phyloP scores from a whole-genome alignment of 2,329 filamentous ascomycete species.

The Cladosporium cucumerinum region DNA sequence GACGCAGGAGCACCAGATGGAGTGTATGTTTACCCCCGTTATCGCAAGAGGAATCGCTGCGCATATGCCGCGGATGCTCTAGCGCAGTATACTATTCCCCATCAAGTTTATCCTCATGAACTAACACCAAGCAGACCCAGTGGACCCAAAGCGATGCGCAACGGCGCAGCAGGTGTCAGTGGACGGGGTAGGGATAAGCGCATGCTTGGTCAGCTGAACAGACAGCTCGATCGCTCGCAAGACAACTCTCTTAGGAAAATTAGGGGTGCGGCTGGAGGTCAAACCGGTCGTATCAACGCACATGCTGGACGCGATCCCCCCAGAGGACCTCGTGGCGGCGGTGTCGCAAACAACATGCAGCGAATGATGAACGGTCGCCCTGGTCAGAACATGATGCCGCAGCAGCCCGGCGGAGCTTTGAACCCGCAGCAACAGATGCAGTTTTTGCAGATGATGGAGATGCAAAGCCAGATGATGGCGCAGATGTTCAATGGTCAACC shows the following conservation, averaged over 20 bases:
- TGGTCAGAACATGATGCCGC: constrained; percentile 42
- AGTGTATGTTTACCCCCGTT: constrained; percentile 39
- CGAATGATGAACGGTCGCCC: constrained; percentile 34
- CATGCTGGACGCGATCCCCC: constrained; percentile 64
- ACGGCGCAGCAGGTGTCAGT: constrained; percentile 50
- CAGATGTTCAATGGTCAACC: constrained; percentile 50
- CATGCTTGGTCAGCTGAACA: constrained; percentile 70
- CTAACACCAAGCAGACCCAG: constrained; percentile 64
- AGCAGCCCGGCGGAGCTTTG: constrained; percentile 42
- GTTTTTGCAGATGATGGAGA: constrained; percentile 56
- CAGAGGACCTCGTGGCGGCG: constrained; percentile 59
- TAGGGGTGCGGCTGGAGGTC: constrained; percentile 59
- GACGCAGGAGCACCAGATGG: constrained; percentile 43
- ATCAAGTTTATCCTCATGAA: constrained; percentile 1
- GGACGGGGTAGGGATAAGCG: constrained; percentile 66
- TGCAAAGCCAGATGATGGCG: constrained; percentile 82
- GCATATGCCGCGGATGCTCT: constrained; percentile 4
- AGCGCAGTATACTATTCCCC: constrained; percentile 2
- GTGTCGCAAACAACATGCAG: constrained; percentile 47
- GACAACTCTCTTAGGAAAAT: constrained; percentile 80
- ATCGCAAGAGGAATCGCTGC: neutral
- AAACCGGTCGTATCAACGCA: constrained; percentile 73
- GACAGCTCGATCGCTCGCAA: constrained; percentile 71
- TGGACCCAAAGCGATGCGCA: constrained; percentile 92
- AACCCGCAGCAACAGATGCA: constrained; percentile 69